Evolutionary conservation across 352 stramenopile genomes (phyloP).

Genomic region (Phytopythium montanum): DNA sequence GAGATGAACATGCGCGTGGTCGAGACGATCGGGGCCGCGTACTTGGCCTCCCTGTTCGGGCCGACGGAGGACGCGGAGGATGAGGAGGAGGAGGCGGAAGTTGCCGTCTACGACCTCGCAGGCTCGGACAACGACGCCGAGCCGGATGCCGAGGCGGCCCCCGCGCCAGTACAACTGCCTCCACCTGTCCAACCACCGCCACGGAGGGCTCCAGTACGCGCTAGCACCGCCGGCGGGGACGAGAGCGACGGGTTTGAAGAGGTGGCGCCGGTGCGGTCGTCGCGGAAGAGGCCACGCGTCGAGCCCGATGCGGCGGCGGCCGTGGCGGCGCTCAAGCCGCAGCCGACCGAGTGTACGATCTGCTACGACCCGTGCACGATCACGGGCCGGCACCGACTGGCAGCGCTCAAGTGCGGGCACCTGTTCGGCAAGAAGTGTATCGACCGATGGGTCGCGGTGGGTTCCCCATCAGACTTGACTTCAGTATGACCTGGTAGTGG

Average conservation of each 20-base stretch:
- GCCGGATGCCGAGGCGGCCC: not conserved
- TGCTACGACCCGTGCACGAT: conserved; percentile 71
- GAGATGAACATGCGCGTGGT: not conserved
- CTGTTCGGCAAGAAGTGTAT: conserved; percentile 72
- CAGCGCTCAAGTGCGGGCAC: conserved; percentile 71
- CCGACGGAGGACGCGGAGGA: not conserved
- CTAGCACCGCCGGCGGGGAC: not conserved
- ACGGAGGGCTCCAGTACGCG: not conserved
- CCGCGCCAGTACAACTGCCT: not conserved
- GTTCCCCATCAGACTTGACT: not conserved
- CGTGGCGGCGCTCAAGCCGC: conserved; percentile 27
- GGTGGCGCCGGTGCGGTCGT: conserved; percentile 9
- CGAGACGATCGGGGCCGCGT: not conserved
- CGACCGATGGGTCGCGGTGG: conserved; percentile 53
- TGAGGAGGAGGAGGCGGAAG: not conserved
- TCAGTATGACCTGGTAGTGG: not conserved
- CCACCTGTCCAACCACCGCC: not conserved
- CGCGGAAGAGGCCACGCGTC: conserved; percentile 24
- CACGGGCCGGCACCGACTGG: conserved; percentile 56
- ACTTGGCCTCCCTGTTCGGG: not conserved
- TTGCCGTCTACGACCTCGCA: not conserved
- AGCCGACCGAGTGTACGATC: conserved; percentile 70
- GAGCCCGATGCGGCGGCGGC: conserved; percentile 9
- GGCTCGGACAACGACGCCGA: not conserved
- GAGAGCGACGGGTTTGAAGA: conserved; percentile 6